Conservation (phyloP, 108 stramenopile genomes). For the Fragilaria crotonensis region DNA sequence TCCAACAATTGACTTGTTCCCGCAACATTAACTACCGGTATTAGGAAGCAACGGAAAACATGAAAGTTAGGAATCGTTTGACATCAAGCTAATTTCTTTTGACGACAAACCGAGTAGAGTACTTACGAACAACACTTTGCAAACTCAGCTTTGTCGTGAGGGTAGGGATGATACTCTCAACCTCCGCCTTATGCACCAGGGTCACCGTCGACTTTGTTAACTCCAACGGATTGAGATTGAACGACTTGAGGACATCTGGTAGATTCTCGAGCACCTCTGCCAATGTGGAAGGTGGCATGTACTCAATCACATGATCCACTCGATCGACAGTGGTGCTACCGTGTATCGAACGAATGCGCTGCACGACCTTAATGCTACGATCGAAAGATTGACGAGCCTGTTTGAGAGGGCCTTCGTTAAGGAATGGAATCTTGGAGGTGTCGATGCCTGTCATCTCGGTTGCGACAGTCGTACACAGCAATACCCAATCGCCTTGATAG, state of each 20-base stretch:
- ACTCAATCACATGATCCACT: slow-evolving; percentile 64
- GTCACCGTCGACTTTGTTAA: slow-evolving; percentile 52
- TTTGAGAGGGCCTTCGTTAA: slow-evolving; percentile 26
- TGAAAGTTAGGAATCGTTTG: too few relatives aligned
- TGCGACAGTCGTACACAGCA: slow-evolving; percentile 50
- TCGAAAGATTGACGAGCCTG: slow-evolving; percentile 32
- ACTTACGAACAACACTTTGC: slow-evolving; percentile 38
- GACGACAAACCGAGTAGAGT: too few relatives aligned
- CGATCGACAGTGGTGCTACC: slow-evolving; percentile 24
- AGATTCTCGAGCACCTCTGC: slow-evolving; percentile 17
- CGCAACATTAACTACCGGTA: slow-evolving; percentile 57
- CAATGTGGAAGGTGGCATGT: slow-evolving; percentile 35
- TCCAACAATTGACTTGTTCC: slow-evolving; percentile 52
- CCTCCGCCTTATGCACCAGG: slow-evolving; percentile 67
- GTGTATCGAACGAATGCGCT: slow-evolving; percentile 35
- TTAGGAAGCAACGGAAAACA: too few relatives aligned
- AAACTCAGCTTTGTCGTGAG: slow-evolving; percentile 45
- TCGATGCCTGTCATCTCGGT: slow-evolving; percentile 16
- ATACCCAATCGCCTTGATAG: slow-evolving; percentile 51
- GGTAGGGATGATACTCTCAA: slow-evolving; percentile 35
- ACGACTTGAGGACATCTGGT: slow-evolving; percentile 17
- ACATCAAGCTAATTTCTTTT: too few relatives aligned
- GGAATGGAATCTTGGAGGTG: slow-evolving; percentile 29
- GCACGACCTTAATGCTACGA: slow-evolving; percentile 39
- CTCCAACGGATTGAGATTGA: slow-evolving; percentile 63